These are phyloP conservation scores for Hamamelis virginiana DNA, from an alignment of 164 flowering plant genomes.

Conservation along the genomic window DNA sequence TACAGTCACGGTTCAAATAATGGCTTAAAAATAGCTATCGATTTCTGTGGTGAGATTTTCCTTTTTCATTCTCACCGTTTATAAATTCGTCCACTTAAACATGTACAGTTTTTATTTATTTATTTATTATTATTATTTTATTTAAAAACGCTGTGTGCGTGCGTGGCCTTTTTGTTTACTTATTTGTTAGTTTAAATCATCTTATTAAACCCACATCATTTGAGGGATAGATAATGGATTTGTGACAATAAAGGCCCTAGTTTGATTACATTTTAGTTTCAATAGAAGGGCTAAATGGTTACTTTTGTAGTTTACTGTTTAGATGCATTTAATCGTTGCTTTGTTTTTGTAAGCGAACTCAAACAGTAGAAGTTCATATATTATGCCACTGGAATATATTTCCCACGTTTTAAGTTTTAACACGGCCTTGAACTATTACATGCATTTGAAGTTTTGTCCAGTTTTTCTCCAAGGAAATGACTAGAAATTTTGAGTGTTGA, in stretches of 20 bases:
- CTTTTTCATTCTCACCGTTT: not conserved
- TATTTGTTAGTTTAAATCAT: constrained; percentile 1
- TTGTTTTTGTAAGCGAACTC: not conserved
- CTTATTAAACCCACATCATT: not conserved
- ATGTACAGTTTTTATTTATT: too few relatives aligned
- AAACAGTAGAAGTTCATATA: too few relatives aligned
- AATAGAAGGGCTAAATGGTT: too few relatives aligned
- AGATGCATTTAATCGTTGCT: not conserved
- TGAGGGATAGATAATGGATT: not conserved
- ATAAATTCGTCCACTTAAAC: not conserved
- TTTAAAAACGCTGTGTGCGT: too few relatives aligned
- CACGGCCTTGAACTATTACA: too few relatives aligned
- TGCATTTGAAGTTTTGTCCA: not conserved
- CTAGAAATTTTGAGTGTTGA: not conserved
- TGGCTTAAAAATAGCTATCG: constrained; percentile 79
- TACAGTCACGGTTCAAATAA: constrained; percentile 66
- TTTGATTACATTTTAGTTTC: too few relatives aligned
- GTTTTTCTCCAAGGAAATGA: not conserved
- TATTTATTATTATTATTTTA: too few relatives aligned
- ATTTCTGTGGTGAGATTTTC: constrained; percentile 60
- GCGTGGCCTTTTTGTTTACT: not conserved
- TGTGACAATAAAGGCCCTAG: too few relatives aligned
- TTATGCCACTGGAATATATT: not conserved
- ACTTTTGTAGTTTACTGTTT: not conserved
- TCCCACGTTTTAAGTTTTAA: too few relatives aligned